A percentile compares a stretch with the other conserved stretches of the same genome.
Evolutionary conservation across 495 filamentous ascomycete genomes (phyloP).

Genomic region (Clohesyomyces aquaticus): DNA sequence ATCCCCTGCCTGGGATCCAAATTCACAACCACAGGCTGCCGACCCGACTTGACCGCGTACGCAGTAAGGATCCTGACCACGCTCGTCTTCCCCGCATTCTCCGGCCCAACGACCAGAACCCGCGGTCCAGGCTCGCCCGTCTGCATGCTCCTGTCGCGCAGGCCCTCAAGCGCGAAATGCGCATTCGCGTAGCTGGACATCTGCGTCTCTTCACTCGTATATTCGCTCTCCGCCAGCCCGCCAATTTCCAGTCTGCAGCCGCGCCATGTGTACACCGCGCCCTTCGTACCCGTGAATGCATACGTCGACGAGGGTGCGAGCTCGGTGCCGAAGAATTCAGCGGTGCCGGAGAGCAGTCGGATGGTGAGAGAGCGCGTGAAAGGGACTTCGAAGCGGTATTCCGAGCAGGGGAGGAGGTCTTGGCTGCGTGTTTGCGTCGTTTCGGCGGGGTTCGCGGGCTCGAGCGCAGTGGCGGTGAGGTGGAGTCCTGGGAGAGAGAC

Average conservation of each 20-base stretch:
- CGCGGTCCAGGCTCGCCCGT: constrained; percentile 63
- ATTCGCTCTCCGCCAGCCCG: constrained; percentile 68
- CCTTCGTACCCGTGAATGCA: constrained; percentile 80
- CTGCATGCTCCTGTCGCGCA: constrained; percentile 56
- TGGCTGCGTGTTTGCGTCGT: constrained; percentile 34
- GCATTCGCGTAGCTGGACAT: constrained; percentile 82
- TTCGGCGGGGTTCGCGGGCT: constrained; percentile 9
- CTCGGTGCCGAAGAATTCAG: constrained; percentile 95
- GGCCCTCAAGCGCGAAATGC: constrained; percentile 78
- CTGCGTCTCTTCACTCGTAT: constrained; percentile 81
- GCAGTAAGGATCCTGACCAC: constrained; percentile 78
- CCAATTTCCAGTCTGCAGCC: constrained; percentile 82
- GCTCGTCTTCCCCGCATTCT: constrained; percentile 82
- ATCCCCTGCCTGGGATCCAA: constrained; percentile 84
- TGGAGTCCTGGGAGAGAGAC: constrained; percentile 38
- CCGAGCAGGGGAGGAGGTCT: constrained; percentile 53
- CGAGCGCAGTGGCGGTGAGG: constrained; percentile 20
- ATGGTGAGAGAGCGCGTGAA: constrained; percentile 52
- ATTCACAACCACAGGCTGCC: constrained; percentile 83
- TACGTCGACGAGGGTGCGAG: constrained; percentile 75
- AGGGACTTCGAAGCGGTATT: constrained; percentile 93
- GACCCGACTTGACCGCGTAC: constrained; percentile 76
- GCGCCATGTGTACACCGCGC: constrained; percentile 87
- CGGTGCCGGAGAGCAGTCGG: constrained; percentile 76
- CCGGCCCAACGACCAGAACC: constrained; percentile 81